These are phyloP conservation scores for Rhizophlyctis rosea DNA, from an alignment of 192 early-diverging fungal genomes.

Conservation along the genomic window DNA sequence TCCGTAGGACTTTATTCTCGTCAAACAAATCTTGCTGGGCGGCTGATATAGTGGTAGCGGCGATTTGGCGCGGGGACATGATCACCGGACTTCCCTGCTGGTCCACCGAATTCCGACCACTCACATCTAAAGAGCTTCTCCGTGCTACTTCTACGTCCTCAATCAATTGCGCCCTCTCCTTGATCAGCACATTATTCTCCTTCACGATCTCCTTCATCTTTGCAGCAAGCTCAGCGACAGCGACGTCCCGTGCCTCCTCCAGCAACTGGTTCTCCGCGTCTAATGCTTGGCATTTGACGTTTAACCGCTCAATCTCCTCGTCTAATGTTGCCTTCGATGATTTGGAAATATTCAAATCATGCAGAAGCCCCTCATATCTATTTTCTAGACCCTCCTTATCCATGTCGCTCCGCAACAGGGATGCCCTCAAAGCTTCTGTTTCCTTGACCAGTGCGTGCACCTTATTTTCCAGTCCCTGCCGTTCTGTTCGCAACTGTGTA, in stretches of 20 bases:
- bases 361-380: neutral
- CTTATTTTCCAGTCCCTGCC: neutral
- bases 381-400: neutral
- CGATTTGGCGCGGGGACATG: too few relatives aligned
- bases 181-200: neutral
- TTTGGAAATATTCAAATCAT: neutral
- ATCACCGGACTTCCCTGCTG: neutral
- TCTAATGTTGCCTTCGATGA: neutral
- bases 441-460: neutral
- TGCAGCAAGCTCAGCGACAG: neutral
- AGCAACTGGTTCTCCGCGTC: neutral
- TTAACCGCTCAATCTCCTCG: neutral
- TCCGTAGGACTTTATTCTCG: slow-evolving; percentile 9
- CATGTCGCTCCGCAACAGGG: neutral
- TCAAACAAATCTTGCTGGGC: neutral
- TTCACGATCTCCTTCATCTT: neutral
- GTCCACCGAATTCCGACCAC: neutral
- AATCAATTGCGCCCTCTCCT: neutral
- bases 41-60: too few relatives aligned
- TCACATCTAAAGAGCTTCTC: neutral
- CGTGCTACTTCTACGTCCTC: neutral
- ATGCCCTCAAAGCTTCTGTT: neutral
- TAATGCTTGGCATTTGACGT: neutral
- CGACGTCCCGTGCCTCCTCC: neutral
- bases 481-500: neutral